phyloP scores from a whole-genome alignment of 1,284 basidiomycete genomes.

The Cryptococcus sp. region DNA sequence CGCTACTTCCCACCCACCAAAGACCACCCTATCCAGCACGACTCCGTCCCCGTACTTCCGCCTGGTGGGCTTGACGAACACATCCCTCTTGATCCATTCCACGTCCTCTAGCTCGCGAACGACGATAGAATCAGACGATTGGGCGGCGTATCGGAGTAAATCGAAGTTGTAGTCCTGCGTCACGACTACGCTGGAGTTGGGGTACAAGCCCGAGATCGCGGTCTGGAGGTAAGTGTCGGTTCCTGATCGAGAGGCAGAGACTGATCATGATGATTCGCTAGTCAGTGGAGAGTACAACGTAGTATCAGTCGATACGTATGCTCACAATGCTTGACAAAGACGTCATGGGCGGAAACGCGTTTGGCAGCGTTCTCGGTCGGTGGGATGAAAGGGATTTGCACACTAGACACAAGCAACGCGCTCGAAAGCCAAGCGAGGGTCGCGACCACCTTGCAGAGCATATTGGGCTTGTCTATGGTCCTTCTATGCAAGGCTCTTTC shows the following conservation, averaged over 20 bases:
- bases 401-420: no score
- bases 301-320: not conserved
- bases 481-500: no score
- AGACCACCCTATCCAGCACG: slow-evolving; percentile 17
- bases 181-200: slow-evolving; percentile 24
- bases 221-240: slow-evolving; percentile 28
- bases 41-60: slow-evolving; percentile 32
- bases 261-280: slow-evolving; percentile 3
- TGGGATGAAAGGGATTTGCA: no score
- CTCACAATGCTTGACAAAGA: slow-evolving; percentile 25
- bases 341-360: not conserved
- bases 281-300: not conserved
- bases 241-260: slow-evolving; percentile 22
- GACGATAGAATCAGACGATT: slow-evolving; percentile 13
- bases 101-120: slow-evolving; percentile 25
- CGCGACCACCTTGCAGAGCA: no score
- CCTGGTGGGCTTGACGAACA: slow-evolving; percentile 18
- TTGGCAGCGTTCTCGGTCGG: no score
- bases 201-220: slow-evolving; percentile 21
- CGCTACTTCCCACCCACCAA: slow-evolving; percentile 31
- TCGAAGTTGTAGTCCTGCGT: slow-evolving; percentile 28
- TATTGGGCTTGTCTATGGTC: no score
- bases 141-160: slow-evolving; percentile 24
- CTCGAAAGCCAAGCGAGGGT: no score
- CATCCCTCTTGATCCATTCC: slow-evolving; percentile 15